Percentiles rank a stretch among this genome's conserved stretches.
Conservation (phyloP, 345 rosid species). For the Camelina hispida region DNA sequence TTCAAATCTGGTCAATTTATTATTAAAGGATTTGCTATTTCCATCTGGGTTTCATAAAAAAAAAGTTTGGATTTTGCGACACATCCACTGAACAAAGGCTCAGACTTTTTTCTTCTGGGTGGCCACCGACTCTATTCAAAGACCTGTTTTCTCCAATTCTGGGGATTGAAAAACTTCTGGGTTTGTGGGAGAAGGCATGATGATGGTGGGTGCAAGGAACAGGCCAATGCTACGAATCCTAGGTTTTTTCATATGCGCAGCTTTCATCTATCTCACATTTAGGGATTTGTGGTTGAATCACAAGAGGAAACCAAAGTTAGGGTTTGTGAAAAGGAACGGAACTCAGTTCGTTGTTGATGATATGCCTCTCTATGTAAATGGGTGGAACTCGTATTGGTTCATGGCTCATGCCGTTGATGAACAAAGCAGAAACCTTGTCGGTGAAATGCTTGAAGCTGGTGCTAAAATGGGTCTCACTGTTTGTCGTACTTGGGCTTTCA, state of each 20-base stretch:
- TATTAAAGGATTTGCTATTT: conserved; percentile 24
- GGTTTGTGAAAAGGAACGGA: conserved; percentile 69
- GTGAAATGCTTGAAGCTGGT: conserved; percentile 66
- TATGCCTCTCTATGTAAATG: conserved; percentile 63
- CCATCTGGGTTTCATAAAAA: conserved; percentile 13
- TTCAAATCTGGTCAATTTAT: conserved; percentile 10
- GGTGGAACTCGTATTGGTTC: conserved; percentile 93
- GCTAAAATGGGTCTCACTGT: conserved; percentile 86
- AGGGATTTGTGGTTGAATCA: conserved; percentile 54
- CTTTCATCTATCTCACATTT: conserved; percentile 65
- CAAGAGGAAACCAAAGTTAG: conserved; percentile 48
- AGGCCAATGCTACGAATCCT: conserved; percentile 63
- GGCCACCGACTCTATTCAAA: conserved; percentile 19
- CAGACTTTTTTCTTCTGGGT: conserved; percentile 22
- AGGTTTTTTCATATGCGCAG: conserved; percentile 67
- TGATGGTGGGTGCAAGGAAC: conserved; percentile 52
- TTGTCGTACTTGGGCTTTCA: conserved; percentile 91
- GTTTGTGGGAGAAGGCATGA: conserved; percentile 5
- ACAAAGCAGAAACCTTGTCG: conserved; percentile 56
- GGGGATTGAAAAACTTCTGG: not conserved
- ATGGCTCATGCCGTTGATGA: conserved; percentile 79
- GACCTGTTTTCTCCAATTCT: not conserved
- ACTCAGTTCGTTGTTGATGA: conserved; percentile 68
- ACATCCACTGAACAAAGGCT: not conserved
- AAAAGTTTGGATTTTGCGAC: not conserved